phyloP scores from a whole-genome alignment of 2,329 filamentous ascomycete genomes.

The Diplodia seriata region DNA sequence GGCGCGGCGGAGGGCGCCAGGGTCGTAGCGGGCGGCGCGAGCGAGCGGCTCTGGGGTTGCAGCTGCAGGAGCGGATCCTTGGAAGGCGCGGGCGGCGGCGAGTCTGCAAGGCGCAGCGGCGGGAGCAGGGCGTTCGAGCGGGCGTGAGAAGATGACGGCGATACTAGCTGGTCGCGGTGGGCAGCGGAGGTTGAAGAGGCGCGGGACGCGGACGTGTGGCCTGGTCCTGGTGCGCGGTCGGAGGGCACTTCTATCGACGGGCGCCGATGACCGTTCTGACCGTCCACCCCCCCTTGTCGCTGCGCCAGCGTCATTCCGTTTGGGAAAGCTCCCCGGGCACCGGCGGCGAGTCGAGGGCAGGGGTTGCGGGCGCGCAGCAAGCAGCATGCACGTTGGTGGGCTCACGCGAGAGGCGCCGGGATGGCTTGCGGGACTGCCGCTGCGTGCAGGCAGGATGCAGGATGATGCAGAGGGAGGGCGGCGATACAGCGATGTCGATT shows the following conservation, averaged over 20 bases:
- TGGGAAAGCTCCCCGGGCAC: slow-evolving; percentile 13
- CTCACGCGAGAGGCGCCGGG: slow-evolving; percentile 23
- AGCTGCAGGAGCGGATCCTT: background rate
- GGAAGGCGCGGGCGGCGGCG: background rate
- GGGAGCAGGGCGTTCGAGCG: slow-evolving; percentile 5
- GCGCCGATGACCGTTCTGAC: slow-evolving; percentile 6
- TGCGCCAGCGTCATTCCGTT: slow-evolving; percentile 21
- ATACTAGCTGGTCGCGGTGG: slow-evolving; percentile 5
- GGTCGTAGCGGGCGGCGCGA: slow-evolving; percentile 9
- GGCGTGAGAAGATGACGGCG: background rate
- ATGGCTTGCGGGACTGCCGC: slow-evolving; percentile 19
- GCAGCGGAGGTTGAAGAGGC: slow-evolving; percentile 10
- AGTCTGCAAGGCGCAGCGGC: slow-evolving; percentile 13
- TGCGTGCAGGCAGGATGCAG: slow-evolving; percentile 9
- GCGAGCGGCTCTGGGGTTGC: slow-evolving; percentile 17
- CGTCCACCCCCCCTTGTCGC: slow-evolving; percentile 8
- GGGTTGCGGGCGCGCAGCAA: slow-evolving; percentile 11
- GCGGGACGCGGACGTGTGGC: slow-evolving; percentile 6
- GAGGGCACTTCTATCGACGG: slow-evolving; percentile 20
- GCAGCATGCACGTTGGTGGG: slow-evolving; percentile 18
- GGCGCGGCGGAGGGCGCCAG: slow-evolving; percentile 23
- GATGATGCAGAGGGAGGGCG: slow-evolving; percentile 4
- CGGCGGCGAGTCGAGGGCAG: slow-evolving; percentile 15
- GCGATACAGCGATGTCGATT: background rate
- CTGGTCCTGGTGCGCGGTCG: slow-evolving; percentile 14